Evolutionary conservation across 768 basidiomycete species (phyloP), one percentile per base, ranked within the genome.

Genomic region (Tephrocybe rancida): DNA sequence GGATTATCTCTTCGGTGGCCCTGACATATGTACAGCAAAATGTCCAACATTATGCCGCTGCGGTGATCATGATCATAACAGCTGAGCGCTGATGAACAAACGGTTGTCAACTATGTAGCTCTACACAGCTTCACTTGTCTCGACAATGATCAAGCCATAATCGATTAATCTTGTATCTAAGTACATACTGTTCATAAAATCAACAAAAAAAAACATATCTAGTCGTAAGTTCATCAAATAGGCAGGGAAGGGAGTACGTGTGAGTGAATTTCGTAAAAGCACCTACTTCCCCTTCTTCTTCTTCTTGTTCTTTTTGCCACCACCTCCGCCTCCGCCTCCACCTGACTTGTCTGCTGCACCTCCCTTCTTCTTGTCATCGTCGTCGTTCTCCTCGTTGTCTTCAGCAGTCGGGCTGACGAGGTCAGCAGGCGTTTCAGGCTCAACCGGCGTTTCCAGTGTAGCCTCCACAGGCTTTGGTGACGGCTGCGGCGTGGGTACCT

Each of bases 211-310:
- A 24, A 10, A 1, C 8, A 27, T 10, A 25, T 26, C n/a, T 48
- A 37, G 43, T 29, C 54, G 37, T 49, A 29, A 54, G n/a, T 21
- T 18, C 42, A 14, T 54, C 3, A 38, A 19, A 16, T 37, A 32
- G 10, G 13, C 21, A 8, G 19, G 29, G 7, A 30, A 48, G 41
- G n/a, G 6, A 32, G 8, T 14, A 37, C 6, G 25, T 2, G 18
- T 22, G 11, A 35, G 47, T 5, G 19, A n/a, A 29, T 22, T 49
- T 10, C 10, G n/a, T 11, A 14, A 22, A 25, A 27, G 27, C 32
- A 16, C 38, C 41, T 59, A 71, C 70, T 68, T 58, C 45, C 58
- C 57, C 44, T 54, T 59, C 54, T 55, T 58, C 45, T 59, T 59
- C 44, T 54, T 59, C 54, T 55, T 58, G 32, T 60, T 63, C 48